Evolutionary conservation across 257 asterid species (phyloP), one percentile per base, ranked within the genome.

Genomic region (Scutellaria baicalensis): DNA sequence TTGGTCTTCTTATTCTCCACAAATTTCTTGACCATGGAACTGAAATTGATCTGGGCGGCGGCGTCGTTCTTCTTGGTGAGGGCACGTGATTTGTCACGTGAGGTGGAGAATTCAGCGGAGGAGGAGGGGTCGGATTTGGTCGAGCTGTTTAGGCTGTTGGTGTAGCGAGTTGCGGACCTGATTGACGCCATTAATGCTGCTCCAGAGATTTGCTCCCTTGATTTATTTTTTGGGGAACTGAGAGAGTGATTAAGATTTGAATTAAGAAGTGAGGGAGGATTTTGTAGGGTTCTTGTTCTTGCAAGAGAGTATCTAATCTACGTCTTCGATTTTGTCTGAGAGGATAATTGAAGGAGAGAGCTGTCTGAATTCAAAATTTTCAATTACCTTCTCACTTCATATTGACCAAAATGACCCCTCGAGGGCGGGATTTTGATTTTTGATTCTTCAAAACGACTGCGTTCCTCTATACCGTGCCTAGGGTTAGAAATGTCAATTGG

Each of bases 61-160:
- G 80, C 74, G 18, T 67, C 52, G 40, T 74, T 78, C 54, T 78
- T 75, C 68, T 75, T 83, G 71, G 79, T 38, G 74, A 85, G 57
- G 50, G 92, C 77, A 5, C 84, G 90, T 27, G 93, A 78, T 0
- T 77, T 43, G 2, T 12, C 68, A 0, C 68, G 77, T 1, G 85
- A 55, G 20, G 71, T 9, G 9, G 81, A 17, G 74, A 63, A 76
- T 6, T 89, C 95, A 0, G 84, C 72, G 39, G 96, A 90, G 14
- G 98, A 86, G 33, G 97, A 85, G 17, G 90, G 93, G 71, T 86
- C 90, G 69, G 98, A 89, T 77, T 75, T 86, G 0, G 83, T 72
- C 63, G 92, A 89, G 70, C 85, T 75, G 78, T 71, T 83, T 12
- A 83, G 75, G 77, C 77, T 81, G 76, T 81, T 69, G 80, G 77